Evolutionary conservation across 768 basidiomycete genomes (phyloP), one percentile per base, ranked within the genome.

Genomic region (Lentinula aciculospora): DNA sequence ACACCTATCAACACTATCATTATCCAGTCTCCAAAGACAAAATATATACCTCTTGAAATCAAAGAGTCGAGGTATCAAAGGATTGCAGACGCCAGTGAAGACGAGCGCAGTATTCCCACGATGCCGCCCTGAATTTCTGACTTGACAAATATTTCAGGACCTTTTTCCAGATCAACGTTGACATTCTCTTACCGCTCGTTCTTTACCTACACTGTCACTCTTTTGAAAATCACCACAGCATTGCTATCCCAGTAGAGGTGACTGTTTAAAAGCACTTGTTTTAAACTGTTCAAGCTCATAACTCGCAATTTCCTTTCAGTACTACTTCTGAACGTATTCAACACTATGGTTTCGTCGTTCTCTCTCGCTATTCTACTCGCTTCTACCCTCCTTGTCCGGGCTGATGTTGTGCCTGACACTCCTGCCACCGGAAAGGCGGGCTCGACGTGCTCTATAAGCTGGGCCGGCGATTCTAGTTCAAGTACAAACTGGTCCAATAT

Each of bases 401-500:
- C 87, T 15, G 81, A 83, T 37, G 82, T 84, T 17, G 68, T 61
- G 6, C 91, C 92, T 40, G 77, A 65, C 51, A 76, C 69, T 25
- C 89, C 92, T 23, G 75, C 76, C 6, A 87, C 88, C 6, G 81
- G 81, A 40, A 80, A 81, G 40, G 72, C 79, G 55, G 89, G 89
- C 19, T 49, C 68, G 9, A 65, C 71, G 3, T 93, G 90, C 65
- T 62, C 67, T 28, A 74, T 86, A 42, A 64, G 67, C 10, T 94
- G 92, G 91, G 65, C 65, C 0, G 76, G 73, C 6, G 89, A 91
- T 65, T 57, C 70, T 4, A 58, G 61, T 27, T 76, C 73, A 2
- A 77, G 79, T 13, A 83, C 83, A 21, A 62, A 60, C 15, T 94
- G 92, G 92, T 84, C 80, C 66, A 68, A 73, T 59, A 90, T 88